Base-by-base conservation (phyloP, 2,329 filamentous ascomycete genomes). In the Cyphellophora europaea region DNA sequence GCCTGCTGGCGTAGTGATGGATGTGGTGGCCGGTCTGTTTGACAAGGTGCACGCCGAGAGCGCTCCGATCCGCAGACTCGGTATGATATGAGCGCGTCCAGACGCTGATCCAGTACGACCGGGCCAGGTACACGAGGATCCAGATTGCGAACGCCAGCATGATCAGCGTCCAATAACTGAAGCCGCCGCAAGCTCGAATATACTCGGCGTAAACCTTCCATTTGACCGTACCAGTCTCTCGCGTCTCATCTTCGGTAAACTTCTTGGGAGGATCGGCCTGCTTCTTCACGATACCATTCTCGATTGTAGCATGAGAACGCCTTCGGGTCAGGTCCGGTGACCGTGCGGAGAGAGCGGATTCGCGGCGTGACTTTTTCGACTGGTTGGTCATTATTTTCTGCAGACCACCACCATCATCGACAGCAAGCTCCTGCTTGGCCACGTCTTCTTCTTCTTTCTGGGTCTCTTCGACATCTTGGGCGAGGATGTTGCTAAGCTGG, bases 231-330 rank as follows among this genome's bases (percentile, higher is more conserved):
- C 84, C 84, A 35, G 71, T 71, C 51, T 85, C 80, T 37, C 77
- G 71, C n/a, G 62, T 64, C 54, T 91, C 84, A 3, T 86, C 82
- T 50, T 86, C 77, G 16, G 83, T 73, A 45, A 88, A 89, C 54
- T 85, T 81, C 44, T 76, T 77, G 1, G 75, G 69, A 5, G 54
- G 39, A n/a, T n/a, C n/a, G 3, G 47, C 39, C 4, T 58, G 56
- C 29, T 55, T 54, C 51, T 72, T 72, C 15, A 18, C 6, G 3
- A 69, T 30, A 40, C 53, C 36, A 34, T 39, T 27, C 12, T 44
- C 42, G 36, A 37, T 23, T 14, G 46, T 42, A 8, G 37, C 39
- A 40, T 28, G 36, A 35, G 40, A 33, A 25, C 38, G 41, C 25
- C 38, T 38, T 10, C 42, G 42, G 19, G 15, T 36, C 3, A 45